These are phyloP conservation scores for Chrysopogon serrulatus DNA, from an alignment of 176 grass and related monocot genomes.

Conservation along the genomic window DNA sequence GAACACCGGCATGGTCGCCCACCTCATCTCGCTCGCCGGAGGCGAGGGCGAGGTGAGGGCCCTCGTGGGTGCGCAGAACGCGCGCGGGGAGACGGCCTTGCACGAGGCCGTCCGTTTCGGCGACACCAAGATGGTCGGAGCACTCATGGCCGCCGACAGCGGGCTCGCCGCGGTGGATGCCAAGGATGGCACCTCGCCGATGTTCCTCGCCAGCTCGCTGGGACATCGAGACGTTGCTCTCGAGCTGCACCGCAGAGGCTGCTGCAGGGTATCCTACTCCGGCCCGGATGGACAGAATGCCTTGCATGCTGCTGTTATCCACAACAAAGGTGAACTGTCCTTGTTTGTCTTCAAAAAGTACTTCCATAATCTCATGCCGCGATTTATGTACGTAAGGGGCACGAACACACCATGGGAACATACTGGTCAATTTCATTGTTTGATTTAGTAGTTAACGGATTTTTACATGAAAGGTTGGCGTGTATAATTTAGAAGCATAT, in stretches of 20 bases:
- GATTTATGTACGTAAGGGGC: too few species aligned
- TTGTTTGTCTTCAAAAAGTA: background rate
- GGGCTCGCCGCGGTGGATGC: background rate
- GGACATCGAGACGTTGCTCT: rapidly evolving
- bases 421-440: too few species aligned
- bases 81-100: constrained; percentile 4
- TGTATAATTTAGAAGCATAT: too few species aligned
- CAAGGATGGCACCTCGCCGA: background rate
- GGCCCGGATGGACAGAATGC: constrained; percentile 9
- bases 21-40: background rate
- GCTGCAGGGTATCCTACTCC: background rate
- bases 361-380: too few species aligned
- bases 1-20: background rate
- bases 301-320: constrained; percentile 1
- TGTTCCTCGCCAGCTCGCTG: background rate
- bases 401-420: too few species aligned
- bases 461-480: too few species aligned
- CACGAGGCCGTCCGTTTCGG: constrained; percentile 14
- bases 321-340: background rate
- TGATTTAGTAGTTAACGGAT: too few species aligned
- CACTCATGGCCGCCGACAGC: background rate
- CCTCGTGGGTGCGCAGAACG: background rate
- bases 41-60: background rate
- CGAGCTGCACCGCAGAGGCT: background rate
- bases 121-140: background rate